Evolutionary conservation across 129 eudicot genomes (phyloP).

Genomic region (Solidago caesia): DNA sequence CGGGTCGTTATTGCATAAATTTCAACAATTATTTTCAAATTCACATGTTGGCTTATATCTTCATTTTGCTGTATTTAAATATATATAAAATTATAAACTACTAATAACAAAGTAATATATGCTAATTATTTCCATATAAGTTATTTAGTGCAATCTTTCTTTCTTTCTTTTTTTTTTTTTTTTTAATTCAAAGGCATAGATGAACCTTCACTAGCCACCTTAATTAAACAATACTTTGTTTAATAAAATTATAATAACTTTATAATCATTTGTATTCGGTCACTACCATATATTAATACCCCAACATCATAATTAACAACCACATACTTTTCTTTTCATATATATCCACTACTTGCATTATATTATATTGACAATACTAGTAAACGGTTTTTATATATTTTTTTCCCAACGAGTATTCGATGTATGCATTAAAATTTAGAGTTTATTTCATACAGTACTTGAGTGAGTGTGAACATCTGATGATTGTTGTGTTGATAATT

Average conservation of each 20-base stretch:
- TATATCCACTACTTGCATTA: constrained; percentile 17
- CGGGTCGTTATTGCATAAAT: constrained; percentile 1
- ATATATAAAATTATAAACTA: neutral
- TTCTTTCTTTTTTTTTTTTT: neutral
- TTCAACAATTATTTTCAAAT: neutral
- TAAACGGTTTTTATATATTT: constrained; percentile 10
- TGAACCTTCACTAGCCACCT: constrained; percentile 22
- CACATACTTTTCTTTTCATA: constrained; percentile 24
- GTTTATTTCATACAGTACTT: neutral
- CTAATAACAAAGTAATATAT: neutral
- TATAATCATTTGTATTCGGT: constrained; percentile 33
- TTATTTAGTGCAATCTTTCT: neutral
- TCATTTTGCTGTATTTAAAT: neutral
- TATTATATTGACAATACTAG: neutral
- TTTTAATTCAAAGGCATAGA: neutral
- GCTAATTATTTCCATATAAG: neutral
- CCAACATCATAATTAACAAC: constrained; percentile 35
- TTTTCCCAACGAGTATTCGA: neutral
- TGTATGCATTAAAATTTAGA: neutral
- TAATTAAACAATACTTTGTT: constrained; percentile 6
- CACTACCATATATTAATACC: constrained; percentile 30
- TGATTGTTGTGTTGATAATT: too few species aligned
- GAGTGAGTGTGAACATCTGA: too few species aligned
- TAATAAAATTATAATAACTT: constrained; percentile 1
- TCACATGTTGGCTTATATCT: neutral